Evolutionary conservation across 371 early-diverging fungal species (phyloP).

Genomic region (Zancudomyces culisetae): DNA sequence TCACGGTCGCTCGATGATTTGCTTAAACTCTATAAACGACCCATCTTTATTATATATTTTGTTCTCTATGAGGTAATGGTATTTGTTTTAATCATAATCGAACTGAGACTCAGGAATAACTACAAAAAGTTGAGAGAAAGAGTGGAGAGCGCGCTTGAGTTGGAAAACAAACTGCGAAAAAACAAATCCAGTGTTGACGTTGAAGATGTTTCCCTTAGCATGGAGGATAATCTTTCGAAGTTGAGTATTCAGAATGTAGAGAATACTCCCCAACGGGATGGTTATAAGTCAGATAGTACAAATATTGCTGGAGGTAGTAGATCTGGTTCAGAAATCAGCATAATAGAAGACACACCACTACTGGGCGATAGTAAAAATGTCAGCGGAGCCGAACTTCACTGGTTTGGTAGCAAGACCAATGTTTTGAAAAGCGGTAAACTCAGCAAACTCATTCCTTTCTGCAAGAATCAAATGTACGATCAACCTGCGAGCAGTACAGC

Average conservation of each 20-base stretch:
- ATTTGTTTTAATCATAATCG: constrained; percentile 15
- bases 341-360: not conserved
- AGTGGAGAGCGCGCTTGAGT: not conserved
- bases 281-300: not conserved
- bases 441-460: no score
- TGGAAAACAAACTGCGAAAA: not conserved
- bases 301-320: not conserved
- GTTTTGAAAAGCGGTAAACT: no score
- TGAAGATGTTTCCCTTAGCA: not conserved
- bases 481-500: no score
- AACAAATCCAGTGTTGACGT: not conserved
- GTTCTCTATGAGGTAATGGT: constrained; percentile 34
- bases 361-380: not conserved
- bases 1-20: constrained; percentile 49
- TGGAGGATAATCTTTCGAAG: not conserved
- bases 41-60: constrained; percentile 51
- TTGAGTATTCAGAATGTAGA: not conserved
- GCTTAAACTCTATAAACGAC: constrained; percentile 43
- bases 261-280: not conserved
- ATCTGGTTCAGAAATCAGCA: not conserved
- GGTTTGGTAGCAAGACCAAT: not conserved
- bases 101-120: not conserved
- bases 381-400: not conserved
- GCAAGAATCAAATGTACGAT: no score
- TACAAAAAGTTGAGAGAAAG: not conserved